Base-by-base conservation (phyloP, 164 flowering plant species). In the Vitis cinerea region DNA sequence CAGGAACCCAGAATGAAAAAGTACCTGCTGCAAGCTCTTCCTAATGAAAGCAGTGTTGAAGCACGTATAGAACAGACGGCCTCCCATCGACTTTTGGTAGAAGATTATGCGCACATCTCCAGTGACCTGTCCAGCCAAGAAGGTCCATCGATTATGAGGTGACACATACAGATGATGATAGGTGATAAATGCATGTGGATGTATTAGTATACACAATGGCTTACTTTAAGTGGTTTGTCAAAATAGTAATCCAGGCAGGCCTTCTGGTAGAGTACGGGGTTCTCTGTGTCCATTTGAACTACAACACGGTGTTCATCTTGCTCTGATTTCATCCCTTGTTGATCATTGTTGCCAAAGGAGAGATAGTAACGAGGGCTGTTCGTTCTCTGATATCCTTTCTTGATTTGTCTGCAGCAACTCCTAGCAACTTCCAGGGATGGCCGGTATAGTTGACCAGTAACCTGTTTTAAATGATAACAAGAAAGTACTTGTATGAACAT, bases 11-110 rank as follows among this genome's bases (percentile, higher is more conserved):
- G 16, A 3, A 10, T 23, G 27, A 23, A 23, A 23, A 67, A 15
- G 57, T 77, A 90, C 97, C 94, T 92, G 97, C 19, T 87, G 73
- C 77, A 92, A 68, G 82, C 90, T 79, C 71, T 82, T 86, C 53
- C 65, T 83, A 4, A 91, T 89, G 77, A 93, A 90, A 66, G 92
- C 81, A 49, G 97, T 89, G 51, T 90, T 90, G 74, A 89, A 93
- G 76, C 97, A 93, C 9, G 82, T 81, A 72, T 93, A 90, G 72
- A 91, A 93, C 50, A 93, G 85, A 31, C 97, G 94, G 51, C 90
- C 88, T 60, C 97, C 98, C 27, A 79, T 78, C 89, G 84, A 78
- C 78, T 86, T 91, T 57, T 89, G 85, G 72, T 86, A 93, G 76
- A 93, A 89, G 72, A 76, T 86, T 59, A 93, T 72, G 2, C 90